Evolutionary conservation across 192 early-diverging fungal species (phyloP).

Genomic region (Allomyces javanicus): DNA sequence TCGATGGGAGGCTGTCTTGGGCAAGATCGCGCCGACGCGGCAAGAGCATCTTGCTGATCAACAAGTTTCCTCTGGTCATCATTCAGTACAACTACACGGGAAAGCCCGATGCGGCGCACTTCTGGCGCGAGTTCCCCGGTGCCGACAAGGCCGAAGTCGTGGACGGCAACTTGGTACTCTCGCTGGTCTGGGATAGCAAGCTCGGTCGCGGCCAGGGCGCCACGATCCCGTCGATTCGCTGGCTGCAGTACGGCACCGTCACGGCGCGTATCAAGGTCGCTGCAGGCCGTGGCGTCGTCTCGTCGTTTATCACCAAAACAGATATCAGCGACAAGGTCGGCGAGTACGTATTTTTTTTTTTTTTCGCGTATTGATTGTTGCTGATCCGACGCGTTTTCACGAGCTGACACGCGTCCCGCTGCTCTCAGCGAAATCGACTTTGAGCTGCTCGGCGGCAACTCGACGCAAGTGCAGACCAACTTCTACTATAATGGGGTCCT

Average conservation of each 20-base stretch:
- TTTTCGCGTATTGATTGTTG: too few species aligned
- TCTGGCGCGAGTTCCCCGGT: too few species aligned
- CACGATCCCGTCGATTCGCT: slow-evolving; percentile 27
- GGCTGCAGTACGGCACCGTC: slow-evolving; percentile 37
- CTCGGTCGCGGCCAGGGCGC: slow-evolving; percentile 25
- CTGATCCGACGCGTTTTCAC: too few species aligned
- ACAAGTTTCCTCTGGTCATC: background rate
- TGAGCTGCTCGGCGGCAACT: slow-evolving; percentile 37
- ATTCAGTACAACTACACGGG: too few species aligned
- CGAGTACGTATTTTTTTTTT: slow-evolving; percentile 7
- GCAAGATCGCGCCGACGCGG: too few species aligned
- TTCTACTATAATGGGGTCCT: slow-evolving; percentile 32
- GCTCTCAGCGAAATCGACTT: slow-evolving; percentile 30
- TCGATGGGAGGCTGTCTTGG: too few species aligned
- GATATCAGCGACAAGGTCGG: slow-evolving; percentile 28
- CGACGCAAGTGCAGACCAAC: slow-evolving; percentile 33
- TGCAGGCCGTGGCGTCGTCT: slow-evolving; percentile 24
- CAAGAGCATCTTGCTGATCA: too few species aligned
- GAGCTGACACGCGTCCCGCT: too few species aligned
- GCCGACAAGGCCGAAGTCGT: slow-evolving; percentile 21
- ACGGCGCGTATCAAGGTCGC: slow-evolving; percentile 19
- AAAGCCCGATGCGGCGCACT: too few species aligned
- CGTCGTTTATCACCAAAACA: slow-evolving; percentile 27
- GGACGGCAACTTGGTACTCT: slow-evolving; percentile 18
- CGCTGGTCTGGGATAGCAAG: slow-evolving; percentile 5